Conservation (phyloP, 148 eudicot genomes). For the Rhododendron vialii region DNA sequence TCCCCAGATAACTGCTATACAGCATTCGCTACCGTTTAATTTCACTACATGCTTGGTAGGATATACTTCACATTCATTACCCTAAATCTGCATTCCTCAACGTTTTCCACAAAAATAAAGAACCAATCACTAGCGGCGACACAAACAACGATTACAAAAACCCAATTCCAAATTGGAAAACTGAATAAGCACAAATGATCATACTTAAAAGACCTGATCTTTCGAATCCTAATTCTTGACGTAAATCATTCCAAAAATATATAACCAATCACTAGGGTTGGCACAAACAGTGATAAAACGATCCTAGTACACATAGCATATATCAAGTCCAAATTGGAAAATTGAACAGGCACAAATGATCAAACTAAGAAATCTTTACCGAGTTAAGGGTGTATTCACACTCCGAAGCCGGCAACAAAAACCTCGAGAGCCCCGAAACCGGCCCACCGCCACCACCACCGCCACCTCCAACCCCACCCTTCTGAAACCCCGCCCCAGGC, state of each 20-base stretch:
- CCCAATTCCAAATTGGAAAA: neutral
- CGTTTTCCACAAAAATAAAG: neutral
- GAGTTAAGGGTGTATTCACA: constrained; percentile 76
- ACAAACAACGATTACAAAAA: neutral
- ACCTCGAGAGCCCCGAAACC: constrained; percentile 47
- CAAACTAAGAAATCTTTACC: constrained; percentile 29
- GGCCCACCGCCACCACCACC: constrained; percentile 50
- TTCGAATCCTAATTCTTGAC: neutral
- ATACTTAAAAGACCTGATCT: too few species aligned
- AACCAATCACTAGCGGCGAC: neutral
- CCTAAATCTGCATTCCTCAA: neutral
- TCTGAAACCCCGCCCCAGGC: constrained; percentile 30
- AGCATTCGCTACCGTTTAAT: neutral
- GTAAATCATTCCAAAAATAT: neutral
- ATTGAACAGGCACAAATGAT: neutral
- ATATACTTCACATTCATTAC: neutral
- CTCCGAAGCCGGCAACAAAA: constrained; percentile 86
- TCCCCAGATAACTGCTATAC: neutral
- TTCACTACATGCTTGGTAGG: neutral
- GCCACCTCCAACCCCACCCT: constrained; percentile 18
- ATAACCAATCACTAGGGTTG: neutral
- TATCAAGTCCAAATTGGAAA: neutral
- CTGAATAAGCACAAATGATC: neutral
- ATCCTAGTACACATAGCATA: neutral
- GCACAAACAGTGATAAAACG: neutral